Percentiles rank a stretch among this genome's conserved stretches.
phyloP scores from a whole-genome alignment of 2,329 filamentous ascomycete genomes.

The Endoconidiophora polonica region DNA sequence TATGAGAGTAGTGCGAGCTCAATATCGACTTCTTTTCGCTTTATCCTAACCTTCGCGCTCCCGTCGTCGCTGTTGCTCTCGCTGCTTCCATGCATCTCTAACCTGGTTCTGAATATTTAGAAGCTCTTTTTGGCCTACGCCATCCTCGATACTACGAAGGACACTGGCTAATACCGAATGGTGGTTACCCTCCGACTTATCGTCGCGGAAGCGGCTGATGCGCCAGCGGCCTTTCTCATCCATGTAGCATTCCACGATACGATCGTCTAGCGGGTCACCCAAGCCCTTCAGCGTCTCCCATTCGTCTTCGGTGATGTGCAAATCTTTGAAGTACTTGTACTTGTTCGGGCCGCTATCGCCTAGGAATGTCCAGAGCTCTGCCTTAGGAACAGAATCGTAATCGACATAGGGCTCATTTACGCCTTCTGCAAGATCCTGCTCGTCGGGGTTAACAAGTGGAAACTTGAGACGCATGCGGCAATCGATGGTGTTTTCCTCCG shows the following conservation, averaged over 20 bases:
- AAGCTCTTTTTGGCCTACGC: constrained; percentile 69
- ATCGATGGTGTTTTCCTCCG: constrained; percentile 87
- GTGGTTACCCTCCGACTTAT: constrained; percentile 86
- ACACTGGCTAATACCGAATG: constrained; percentile 71
- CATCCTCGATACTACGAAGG: constrained; percentile 74
- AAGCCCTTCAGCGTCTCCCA: constrained; percentile 70
- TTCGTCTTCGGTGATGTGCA: constrained; percentile 57
- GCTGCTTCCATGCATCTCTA: constrained; percentile 62
- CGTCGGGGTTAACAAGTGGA: constrained; percentile 50
- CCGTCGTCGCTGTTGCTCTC: constrained; percentile 20
- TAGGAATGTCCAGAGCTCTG: constrained; percentile 54
- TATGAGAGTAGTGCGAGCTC: too few relatives aligned
- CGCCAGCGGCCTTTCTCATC: constrained; percentile 65
- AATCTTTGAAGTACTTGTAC: constrained; percentile 49
- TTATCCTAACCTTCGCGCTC: too few relatives aligned
- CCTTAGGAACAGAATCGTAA: constrained; percentile 63
- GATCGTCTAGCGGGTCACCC: constrained; percentile 61
- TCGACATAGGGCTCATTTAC: constrained; percentile 48
- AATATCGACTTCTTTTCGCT: too few relatives aligned
- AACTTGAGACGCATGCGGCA: constrained; percentile 71
- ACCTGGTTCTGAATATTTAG: constrained; percentile 53
- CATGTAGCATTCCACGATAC: constrained; percentile 79
- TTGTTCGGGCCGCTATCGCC: constrained; percentile 25
- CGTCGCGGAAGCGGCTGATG: constrained; percentile 77
- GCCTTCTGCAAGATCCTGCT: constrained; percentile 50